Percentiles rank a stretch among this genome's conserved stretches.
Evolutionary conservation across 257 asterid genomes (phyloP).

Genomic region (Solanum chilense): DNA sequence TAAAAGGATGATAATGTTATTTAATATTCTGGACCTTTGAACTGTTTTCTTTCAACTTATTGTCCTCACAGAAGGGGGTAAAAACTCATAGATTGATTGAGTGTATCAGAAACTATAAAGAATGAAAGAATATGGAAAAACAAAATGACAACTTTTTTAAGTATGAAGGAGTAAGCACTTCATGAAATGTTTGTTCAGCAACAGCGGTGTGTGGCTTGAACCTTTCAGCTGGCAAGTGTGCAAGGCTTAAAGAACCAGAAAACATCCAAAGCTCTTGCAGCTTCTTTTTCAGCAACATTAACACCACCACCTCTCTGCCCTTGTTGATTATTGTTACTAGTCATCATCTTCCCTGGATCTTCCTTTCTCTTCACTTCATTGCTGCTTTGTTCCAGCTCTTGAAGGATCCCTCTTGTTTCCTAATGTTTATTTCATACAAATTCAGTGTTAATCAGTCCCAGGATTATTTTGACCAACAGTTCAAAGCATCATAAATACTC

Average conservation of each 20-base stretch:
- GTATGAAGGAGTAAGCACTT: conserved; percentile 29
- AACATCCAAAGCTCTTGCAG: conserved; percentile 68
- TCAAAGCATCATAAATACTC: background rate
- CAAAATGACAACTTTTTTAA: background rate
- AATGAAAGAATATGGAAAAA: background rate
- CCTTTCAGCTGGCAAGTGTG: conserved; percentile 43
- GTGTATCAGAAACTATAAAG: background rate
- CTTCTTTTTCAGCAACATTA: conserved; percentile 42
- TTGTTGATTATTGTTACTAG: conserved; percentile 9
- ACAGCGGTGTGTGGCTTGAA: background rate
- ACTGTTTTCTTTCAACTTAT: background rate
- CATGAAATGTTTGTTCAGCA: background rate
- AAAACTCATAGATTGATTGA: background rate
- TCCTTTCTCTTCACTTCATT: conserved; percentile 12
- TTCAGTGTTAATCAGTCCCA: background rate
- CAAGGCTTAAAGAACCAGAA: conserved; percentile 98
- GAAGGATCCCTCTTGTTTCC: conserved; percentile 54
- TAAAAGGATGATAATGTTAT: background rate
- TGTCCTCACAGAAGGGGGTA: background rate
- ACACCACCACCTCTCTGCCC: conserved; percentile 6
- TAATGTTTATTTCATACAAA: conserved; percentile 9
- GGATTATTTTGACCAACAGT: background rate
- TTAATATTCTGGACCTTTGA: background rate
- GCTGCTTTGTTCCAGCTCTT: conserved; percentile 37
- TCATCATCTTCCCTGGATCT: conserved; percentile 9